Percentiles rank a stretch among this genome's conserved stretches.
These are phyloP conservation scores for Xanthoconium stramineum DNA, from an alignment of 768 basidiomycete species.

Conservation along the genomic window DNA sequence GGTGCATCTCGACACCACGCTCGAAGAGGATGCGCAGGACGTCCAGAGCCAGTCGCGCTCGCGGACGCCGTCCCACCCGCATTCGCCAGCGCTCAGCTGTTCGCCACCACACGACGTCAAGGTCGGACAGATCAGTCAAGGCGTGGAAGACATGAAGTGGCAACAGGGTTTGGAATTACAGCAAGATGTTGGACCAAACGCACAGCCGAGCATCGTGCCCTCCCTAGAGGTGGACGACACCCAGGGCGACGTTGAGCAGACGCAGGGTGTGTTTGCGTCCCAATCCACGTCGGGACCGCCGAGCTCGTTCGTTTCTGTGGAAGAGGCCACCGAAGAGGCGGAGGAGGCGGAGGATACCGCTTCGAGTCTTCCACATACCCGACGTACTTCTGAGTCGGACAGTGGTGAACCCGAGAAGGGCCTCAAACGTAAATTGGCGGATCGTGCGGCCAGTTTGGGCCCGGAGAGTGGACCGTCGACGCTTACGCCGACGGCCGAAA, in stretches of 20 bases:
- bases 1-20: conserved; percentile 55
- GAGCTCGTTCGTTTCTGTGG: conserved; percentile 17
- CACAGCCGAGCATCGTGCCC: conserved; percentile 5
- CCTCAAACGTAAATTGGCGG: conserved; percentile 65
- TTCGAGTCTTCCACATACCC: conserved; percentile 23
- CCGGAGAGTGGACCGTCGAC: conserved; percentile 34
- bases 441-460: conserved; percentile 64
- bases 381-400: conserved; percentile 44
- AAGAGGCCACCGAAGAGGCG: conserved; percentile 26
- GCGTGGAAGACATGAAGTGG: conserved; percentile 78
- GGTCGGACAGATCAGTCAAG: conserved; percentile 75
- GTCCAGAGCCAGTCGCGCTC: conserved; percentile 39
- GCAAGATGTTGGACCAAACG: conserved; percentile 7
- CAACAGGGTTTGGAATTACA: conserved; percentile 36
- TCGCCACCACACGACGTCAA: conserved; percentile 81
- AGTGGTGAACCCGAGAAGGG: conserved; percentile 52
- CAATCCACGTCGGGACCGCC: conserved; percentile 10
- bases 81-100: conserved; percentile 35
- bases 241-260: conserved; percentile 7
- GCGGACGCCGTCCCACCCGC: conserved; percentile 29
- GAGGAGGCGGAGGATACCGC: conserved; percentile 31
- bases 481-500: conserved; percentile 30
- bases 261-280: conserved; percentile 13
- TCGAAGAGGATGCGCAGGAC: conserved; percentile 54
- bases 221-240: conserved; percentile 8